Evolutionary conservation across 202 grass and related monocot species (phyloP).

Genomic region (Cymbopogon flexuosus): DNA sequence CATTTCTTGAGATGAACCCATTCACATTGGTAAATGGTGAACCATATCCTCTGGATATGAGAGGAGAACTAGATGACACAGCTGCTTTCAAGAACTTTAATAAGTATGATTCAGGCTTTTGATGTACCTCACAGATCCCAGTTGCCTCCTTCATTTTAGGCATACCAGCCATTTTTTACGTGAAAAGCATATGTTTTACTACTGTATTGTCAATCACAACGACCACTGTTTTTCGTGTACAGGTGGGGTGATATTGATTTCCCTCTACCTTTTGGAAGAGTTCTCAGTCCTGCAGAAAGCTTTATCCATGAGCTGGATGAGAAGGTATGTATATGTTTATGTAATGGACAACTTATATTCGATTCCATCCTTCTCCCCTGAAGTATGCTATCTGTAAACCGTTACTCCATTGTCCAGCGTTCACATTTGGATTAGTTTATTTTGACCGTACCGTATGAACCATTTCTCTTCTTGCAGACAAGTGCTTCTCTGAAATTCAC

Average conservation of each 20-base stretch:
- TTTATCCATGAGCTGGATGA: constrained; percentile 91
- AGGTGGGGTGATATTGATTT: constrained; percentile 86
- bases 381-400: background rate
- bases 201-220: background rate
- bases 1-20: constrained; percentile 95
- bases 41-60: constrained; percentile 93
- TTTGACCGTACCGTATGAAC: background rate
- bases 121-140: background rate
- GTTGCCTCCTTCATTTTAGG: background rate
- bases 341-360: constrained; percentile 6
- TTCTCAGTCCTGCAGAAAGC: constrained; percentile 73
- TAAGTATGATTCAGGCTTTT: constrained; percentile 51
- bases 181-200: background rate
- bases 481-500: constrained; percentile 95
- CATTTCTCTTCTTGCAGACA: constrained; percentile 60
- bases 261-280: constrained; percentile 90
- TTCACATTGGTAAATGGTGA: constrained; percentile 88
- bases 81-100: constrained; percentile 97
- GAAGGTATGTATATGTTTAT: constrained; percentile 56
- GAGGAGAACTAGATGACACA: constrained; percentile 96
- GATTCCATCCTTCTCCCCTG: background rate
- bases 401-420: background rate
- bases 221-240: constrained; percentile 20
- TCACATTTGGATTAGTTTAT: background rate
- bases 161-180: background rate